phyloP scores from a whole-genome alignment of 176 grass and related monocot genomes.

The Echinochloa phyllopogon region DNA sequence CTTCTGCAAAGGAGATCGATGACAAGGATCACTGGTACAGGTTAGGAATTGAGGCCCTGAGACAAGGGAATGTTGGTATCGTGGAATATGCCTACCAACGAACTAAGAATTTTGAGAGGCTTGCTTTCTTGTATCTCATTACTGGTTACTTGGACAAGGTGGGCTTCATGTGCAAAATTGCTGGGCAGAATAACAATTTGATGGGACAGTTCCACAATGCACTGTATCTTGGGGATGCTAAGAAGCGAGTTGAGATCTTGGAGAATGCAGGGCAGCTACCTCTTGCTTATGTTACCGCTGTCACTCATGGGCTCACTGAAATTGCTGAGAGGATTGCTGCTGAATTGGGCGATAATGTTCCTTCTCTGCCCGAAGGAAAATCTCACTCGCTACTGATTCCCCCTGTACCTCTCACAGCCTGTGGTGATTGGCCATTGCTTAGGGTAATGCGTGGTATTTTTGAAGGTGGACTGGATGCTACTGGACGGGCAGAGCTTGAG shows the following conservation, averaged over 20 bases:
- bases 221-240: slow-evolving; percentile 89
- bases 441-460: slow-evolving; percentile 93
- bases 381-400: slow-evolving; percentile 69
- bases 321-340: slow-evolving; percentile 73
- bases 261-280: slow-evolving; percentile 89
- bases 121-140: slow-evolving; percentile 97
- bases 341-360: slow-evolving; percentile 89
- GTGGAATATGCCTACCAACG: slow-evolving; percentile 97
- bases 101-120: slow-evolving; percentile 97
- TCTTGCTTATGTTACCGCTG: slow-evolving; percentile 90
- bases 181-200: slow-evolving; percentile 88
- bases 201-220: slow-evolving; percentile 99
- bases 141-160: slow-evolving; percentile 91
- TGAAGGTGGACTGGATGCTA: slow-evolving; percentile 79
- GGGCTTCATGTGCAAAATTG: slow-evolving; percentile 90
- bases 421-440: slow-evolving; percentile 92
- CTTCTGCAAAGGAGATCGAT: slow-evolving; percentile 97
- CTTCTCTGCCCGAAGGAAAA: slow-evolving; percentile 74
- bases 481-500: slow-evolving; percentile 64
- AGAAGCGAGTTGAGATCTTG: slow-evolving; percentile 85
- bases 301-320: slow-evolving; percentile 85
- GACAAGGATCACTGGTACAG: slow-evolving; percentile 99
- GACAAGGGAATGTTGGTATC: slow-evolving; percentile 96
- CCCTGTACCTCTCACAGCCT: slow-evolving; percentile 69
- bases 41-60: slow-evolving; percentile 92